Evolutionary conservation across 805 yeast genomes (phyloP).

Genomic region (Scheffersomyces ergatensis): DNA sequence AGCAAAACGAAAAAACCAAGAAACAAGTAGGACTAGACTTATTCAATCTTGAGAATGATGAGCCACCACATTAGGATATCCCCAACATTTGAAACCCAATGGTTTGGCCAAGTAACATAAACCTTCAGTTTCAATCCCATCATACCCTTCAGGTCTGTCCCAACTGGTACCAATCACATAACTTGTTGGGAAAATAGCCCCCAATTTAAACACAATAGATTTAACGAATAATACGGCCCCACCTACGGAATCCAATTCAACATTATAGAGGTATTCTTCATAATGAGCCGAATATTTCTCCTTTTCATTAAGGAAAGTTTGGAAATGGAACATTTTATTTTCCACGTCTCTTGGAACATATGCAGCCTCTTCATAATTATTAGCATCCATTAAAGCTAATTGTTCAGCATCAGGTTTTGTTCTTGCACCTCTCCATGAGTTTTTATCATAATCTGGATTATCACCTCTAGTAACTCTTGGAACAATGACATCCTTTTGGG

Average conservation of each 20-base stretch:
- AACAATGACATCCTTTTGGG: slow-evolving; percentile 33
- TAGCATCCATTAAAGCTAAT: slow-evolving; percentile 21
- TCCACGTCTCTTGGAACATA: slow-evolving; percentile 32
- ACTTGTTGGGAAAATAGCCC: slow-evolving; percentile 44
- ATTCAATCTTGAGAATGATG: slow-evolving; percentile 20
- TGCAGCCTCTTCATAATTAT: slow-evolving; percentile 26
- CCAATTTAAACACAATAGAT: slow-evolving; percentile 42
- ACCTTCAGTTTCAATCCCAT: slow-evolving; percentile 56
- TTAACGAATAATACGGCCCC: slow-evolving; percentile 49
- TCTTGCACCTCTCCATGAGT: slow-evolving; percentile 41
- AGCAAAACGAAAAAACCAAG: too few species aligned
- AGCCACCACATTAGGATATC: slow-evolving; percentile 46
- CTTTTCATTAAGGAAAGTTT: slow-evolving; percentile 9
- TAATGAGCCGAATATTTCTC: slow-evolving; percentile 2
- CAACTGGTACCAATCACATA: slow-evolving; percentile 47
- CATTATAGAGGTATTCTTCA: too few species aligned
- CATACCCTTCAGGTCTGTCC: slow-evolving; percentile 47
- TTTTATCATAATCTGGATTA: slow-evolving; percentile 33
- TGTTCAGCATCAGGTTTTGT: slow-evolving; percentile 28
- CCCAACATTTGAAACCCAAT: slow-evolving; percentile 48
- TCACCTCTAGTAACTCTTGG: slow-evolving; percentile 30
- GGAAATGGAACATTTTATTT: slow-evolving; percentile 30
- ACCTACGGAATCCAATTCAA: slow-evolving; percentile 47
- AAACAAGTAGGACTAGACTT: too few species aligned
- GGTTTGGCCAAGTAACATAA: slow-evolving; percentile 45